Conservation (phyloP, 441 rosid species). For the Melastoma candidum region DNA sequence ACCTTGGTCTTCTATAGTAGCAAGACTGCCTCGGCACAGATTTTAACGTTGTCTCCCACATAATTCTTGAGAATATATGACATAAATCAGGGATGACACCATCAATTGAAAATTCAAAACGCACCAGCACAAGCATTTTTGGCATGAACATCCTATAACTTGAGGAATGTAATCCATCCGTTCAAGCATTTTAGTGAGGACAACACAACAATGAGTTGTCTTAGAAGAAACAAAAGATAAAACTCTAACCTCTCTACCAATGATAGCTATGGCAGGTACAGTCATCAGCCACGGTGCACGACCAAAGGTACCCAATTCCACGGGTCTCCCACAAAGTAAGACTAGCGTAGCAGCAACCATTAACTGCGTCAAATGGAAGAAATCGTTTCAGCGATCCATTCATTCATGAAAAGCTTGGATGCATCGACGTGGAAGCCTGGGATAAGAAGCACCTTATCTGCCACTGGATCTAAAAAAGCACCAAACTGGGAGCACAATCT, state of each 20-base stretch:
- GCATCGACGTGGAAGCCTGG: conserved; percentile 3
- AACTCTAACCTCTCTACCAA: conserved; percentile 83
- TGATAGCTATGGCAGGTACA: conserved; percentile 75
- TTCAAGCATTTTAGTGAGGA: no score
- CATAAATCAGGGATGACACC: no score
- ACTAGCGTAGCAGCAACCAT: conserved; percentile 96
- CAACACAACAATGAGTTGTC: no score
- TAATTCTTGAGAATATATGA: no score
- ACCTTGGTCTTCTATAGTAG: no score
- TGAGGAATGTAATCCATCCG: no score
- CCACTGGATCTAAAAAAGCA: conserved; percentile 96
- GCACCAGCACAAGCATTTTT: no score
- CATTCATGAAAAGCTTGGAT: not conserved
- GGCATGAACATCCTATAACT: no score
- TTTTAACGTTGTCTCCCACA: no score
- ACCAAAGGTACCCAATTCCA: conserved; percentile 44
- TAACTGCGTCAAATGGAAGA: conserved; percentile 39
- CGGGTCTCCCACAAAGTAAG: conserved; percentile 66
- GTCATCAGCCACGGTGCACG: conserved; percentile 74
- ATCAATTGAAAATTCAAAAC: no score
- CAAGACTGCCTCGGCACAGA: no score
- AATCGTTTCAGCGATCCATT: no score
- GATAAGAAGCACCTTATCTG: conserved; percentile 62
- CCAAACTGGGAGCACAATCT: conserved; percentile 75
- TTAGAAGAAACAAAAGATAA: not conserved